Conservation (phyloP, 2,329 filamentous ascomycete genomes). For the Allantophomopsis cytisporea region DNA sequence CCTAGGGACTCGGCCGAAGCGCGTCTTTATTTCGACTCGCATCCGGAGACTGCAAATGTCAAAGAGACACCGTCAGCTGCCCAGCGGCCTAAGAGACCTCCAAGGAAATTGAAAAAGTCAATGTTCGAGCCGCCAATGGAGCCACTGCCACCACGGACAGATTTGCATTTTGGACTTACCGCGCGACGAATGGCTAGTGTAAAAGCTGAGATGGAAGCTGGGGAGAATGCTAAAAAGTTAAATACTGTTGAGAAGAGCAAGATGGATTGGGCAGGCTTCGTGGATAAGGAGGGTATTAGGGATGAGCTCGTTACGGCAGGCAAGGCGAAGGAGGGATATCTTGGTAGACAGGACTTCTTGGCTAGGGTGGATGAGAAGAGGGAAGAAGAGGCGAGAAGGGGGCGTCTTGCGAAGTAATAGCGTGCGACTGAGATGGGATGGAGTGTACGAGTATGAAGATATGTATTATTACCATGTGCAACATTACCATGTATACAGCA, state of each 20-base stretch:
- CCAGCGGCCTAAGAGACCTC: slow-evolving; percentile 9
- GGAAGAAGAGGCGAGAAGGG: slow-evolving; percentile 44
- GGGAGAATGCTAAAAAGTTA: slow-evolving; percentile 45
- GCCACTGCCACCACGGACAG: slow-evolving; percentile 28
- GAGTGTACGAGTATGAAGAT: background rate
- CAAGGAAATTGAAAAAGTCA: slow-evolving; percentile 31
- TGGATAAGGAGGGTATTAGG: slow-evolving; percentile 58
- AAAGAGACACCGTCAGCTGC: slow-evolving; percentile 6
- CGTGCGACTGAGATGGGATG: background rate
- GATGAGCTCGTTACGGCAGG: slow-evolving; percentile 54
- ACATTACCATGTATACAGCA: too few relatives aligned
- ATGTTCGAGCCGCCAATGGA: slow-evolving; percentile 45
- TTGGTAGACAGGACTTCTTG: slow-evolving; percentile 49
- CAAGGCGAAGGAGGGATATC: slow-evolving; percentile 50
- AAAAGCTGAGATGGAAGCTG: slow-evolving; percentile 6
- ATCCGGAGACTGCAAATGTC: slow-evolving; percentile 9
- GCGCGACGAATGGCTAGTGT: background rate
- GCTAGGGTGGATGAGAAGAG: slow-evolving; percentile 48
- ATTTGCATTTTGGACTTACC: slow-evolving; percentile 39
- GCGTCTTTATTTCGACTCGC: slow-evolving; percentile 44
- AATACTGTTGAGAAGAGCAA: slow-evolving; percentile 61
- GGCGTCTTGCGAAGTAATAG: slow-evolving; percentile 18
- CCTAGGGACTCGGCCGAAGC: slow-evolving; percentile 51
- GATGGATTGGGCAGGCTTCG: slow-evolving; percentile 61
- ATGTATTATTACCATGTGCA: background rate